Percentiles rank a stretch among this genome's conserved stretches.
phyloP scores from a whole-genome alignment of 345 rosid species.

The Citrus cavaleriei region DNA sequence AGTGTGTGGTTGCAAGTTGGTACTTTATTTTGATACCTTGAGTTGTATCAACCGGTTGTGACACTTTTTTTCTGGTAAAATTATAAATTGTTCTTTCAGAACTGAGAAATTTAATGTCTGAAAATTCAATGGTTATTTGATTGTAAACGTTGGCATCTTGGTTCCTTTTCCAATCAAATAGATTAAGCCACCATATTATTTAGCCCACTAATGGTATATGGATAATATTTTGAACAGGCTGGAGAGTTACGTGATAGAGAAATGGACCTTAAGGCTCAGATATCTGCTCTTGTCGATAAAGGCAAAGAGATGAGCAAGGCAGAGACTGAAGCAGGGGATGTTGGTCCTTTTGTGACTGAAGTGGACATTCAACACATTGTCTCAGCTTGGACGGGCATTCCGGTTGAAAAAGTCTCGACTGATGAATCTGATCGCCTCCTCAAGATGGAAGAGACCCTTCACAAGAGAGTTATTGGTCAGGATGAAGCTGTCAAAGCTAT shows the following conservation, averaged over 20 bases:
- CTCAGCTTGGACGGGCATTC: constrained; percentile 95
- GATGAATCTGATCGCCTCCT: constrained; percentile 96
- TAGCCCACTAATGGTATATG: not conserved
- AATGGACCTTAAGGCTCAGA: constrained; percentile 93
- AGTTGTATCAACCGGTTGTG: not conserved
- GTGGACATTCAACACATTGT: constrained; percentile 94
- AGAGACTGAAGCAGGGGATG: constrained; percentile 84
- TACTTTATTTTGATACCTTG: not conserved
- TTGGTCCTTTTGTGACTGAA: constrained; percentile 78
- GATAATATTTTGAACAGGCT: constrained; percentile 51
- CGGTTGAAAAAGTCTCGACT: constrained; percentile 92
- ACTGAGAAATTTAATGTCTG: not conserved
- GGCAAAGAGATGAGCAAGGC: constrained; percentile 97
- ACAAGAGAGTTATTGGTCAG: constrained; percentile 89
- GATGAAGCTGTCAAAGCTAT: constrained; percentile 97
- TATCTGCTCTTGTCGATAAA: constrained; percentile 68
- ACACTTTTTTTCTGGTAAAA: not conserved
- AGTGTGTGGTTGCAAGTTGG: not conserved
- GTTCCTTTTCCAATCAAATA: not conserved
- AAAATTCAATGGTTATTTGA: not conserved
- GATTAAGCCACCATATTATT: not conserved
- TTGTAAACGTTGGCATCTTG: not conserved
- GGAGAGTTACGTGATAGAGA: constrained; percentile 92
- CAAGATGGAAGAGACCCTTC: constrained; percentile 94
- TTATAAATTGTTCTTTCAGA: not conserved